These are phyloP conservation scores for Chenopodium suecicum DNA, from an alignment of 148 eudicot genomes.

Conservation along the genomic window DNA sequence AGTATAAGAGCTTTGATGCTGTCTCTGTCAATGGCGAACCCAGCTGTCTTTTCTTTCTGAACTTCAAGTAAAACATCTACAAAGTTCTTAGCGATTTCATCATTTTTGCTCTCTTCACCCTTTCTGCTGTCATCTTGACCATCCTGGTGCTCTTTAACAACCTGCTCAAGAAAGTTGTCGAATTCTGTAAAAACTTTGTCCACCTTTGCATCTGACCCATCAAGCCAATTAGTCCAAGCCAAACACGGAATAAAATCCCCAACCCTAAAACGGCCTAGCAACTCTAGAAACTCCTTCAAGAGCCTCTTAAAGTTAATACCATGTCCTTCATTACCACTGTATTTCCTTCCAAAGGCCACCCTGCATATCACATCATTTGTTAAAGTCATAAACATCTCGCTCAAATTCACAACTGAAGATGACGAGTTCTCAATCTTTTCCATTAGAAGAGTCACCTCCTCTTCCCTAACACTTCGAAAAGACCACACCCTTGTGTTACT, in stretches of 20 bases:
- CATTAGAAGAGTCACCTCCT: constrained; percentile 33
- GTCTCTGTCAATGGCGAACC: constrained; percentile 33
- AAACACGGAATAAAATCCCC: constrained; percentile 49
- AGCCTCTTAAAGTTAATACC: constrained; percentile 32
- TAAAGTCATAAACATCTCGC: constrained; percentile 22
- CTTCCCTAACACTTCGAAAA: constrained; percentile 32
- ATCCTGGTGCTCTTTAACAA: constrained; percentile 32
- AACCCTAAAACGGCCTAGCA: constrained; percentile 35
- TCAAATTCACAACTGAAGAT: constrained; percentile 18
- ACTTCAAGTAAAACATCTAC: constrained; percentile 54
- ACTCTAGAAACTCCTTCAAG: constrained; percentile 30
- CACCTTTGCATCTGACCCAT: constrained; percentile 49
- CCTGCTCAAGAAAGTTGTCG: constrained; percentile 50
- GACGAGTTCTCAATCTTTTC: constrained; percentile 5
- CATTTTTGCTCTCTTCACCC: not conserved
- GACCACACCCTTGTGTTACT: constrained; percentile 46
- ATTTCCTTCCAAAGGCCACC: constrained; percentile 52
- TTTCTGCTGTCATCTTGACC: not conserved
- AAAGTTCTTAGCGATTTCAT: constrained; percentile 40
- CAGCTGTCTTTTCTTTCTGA: constrained; percentile 31
- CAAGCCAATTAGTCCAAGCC: constrained; percentile 45
- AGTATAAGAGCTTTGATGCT: constrained; percentile 47
- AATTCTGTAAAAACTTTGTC: constrained; percentile 36
- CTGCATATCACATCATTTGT: constrained; percentile 30
- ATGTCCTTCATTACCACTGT: constrained; percentile 29